phyloP scores from a whole-genome alignment of 768 basidiomycete species.

The Psilocybe cubensis region DNA sequence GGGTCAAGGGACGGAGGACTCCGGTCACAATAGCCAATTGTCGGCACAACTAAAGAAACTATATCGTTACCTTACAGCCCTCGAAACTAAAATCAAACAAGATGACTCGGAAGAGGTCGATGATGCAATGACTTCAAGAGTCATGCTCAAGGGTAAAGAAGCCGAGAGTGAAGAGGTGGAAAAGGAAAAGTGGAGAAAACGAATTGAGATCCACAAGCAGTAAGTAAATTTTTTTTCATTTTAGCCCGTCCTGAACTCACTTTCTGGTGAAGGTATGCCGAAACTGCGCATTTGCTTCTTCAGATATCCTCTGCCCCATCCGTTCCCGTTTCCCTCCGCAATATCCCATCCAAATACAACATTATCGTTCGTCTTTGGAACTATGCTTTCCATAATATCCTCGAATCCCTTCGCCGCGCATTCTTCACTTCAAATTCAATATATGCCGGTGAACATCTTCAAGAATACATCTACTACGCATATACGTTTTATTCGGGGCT shows the following conservation, averaged over 20 bases:
- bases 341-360: constrained; percentile 93
- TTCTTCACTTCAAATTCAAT: constrained; percentile 68
- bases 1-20: constrained; percentile 48
- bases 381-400: constrained; percentile 85
- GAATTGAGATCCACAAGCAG: constrained; percentile 85
- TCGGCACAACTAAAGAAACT: constrained; percentile 78
- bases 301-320: constrained; percentile 83
- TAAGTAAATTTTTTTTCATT: constrained; percentile 38
- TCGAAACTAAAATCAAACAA: constrained; percentile 76
- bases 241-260: constrained; percentile 9
- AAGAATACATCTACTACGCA: constrained; percentile 94
- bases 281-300: constrained; percentile 88
- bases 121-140: constrained; percentile 45
- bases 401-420: constrained; percentile 88
- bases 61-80: constrained; percentile 79
- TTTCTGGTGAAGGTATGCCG: constrained; percentile 67
- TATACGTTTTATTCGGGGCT: constrained; percentile 93
- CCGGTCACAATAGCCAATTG: constrained; percentile 68
- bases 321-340: constrained; percentile 86
- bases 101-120: constrained; percentile 61
- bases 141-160: constrained; percentile 48
- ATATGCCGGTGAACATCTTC: constrained; percentile 89
- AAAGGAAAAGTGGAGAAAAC: constrained; percentile 75
- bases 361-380: constrained; percentile 95
- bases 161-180: constrained; percentile 60